Percentiles rank a stretch among this genome's conserved stretches.
Evolutionary conservation across 805 yeast genomes (phyloP).

Genomic region (Candida railenensis): DNA sequence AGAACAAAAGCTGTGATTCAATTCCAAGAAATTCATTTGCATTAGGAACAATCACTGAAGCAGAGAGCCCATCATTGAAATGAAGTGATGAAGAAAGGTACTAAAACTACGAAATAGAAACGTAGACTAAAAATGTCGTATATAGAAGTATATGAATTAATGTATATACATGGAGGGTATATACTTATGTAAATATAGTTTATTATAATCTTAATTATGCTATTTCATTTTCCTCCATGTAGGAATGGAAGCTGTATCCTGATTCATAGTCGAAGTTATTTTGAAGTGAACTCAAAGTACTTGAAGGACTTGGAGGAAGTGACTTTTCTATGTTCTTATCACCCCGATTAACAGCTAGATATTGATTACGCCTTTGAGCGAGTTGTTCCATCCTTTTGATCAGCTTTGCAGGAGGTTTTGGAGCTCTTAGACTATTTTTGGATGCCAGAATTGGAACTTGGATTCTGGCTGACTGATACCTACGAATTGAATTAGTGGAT

Average conservation of each 20-base stretch:
- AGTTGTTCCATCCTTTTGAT: background rate
- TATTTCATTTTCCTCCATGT: slow-evolving; percentile 23
- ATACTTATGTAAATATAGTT: background rate
- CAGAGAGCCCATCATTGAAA: slow-evolving; percentile 12
- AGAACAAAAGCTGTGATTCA: slow-evolving; percentile 12
- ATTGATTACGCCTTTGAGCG: background rate
- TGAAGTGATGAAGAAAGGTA: no score
- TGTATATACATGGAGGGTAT: background rate
- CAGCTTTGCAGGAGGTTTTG: slow-evolving; percentile 3
- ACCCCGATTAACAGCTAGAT: slow-evolving; percentile 4
- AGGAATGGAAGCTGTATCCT: slow-evolving; percentile 35
- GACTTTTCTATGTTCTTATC: slow-evolving; percentile 6
- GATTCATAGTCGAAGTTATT: slow-evolving; percentile 35
- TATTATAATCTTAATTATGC: background rate
- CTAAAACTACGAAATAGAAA: no score
- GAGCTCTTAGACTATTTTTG: background rate
- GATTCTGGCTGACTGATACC: slow-evolving; percentile 20
- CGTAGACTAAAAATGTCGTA: no score
- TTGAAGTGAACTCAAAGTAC: slow-evolving; percentile 6
- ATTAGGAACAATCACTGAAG: slow-evolving; percentile 23
- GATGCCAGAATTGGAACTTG: slow-evolving; percentile 12
- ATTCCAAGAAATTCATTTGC: slow-evolving; percentile 7
- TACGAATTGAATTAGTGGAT: slow-evolving; percentile 1
- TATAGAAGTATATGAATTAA: no score
- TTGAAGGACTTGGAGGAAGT: slow-evolving; percentile 1